Conservation (phyloP, 495 filamentous ascomycete genomes). For the Lasiosphaeria hispida region DNA sequence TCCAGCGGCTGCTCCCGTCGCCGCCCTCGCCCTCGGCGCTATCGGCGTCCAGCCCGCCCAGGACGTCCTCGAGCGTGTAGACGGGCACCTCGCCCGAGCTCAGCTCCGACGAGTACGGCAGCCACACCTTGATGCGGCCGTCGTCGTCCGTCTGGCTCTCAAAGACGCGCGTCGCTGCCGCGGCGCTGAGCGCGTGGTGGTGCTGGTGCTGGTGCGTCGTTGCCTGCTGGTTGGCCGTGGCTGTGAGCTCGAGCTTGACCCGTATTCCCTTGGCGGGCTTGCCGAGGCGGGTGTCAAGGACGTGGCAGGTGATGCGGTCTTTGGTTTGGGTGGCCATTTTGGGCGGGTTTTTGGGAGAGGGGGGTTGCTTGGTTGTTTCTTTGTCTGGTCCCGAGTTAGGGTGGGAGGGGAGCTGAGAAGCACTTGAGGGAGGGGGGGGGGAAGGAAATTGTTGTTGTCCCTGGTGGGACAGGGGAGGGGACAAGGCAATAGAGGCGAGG, state of each 20-base stretch:
- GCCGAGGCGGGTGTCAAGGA: constrained; percentile 58
- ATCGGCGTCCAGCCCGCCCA: constrained; percentile 31
- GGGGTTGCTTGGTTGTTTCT: neutral
- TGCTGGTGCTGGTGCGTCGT: too few species aligned
- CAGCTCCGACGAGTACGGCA: constrained; percentile 46
- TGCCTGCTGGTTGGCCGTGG: neutral
- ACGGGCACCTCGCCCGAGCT: constrained; percentile 48
- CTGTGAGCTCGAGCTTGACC: constrained; percentile 64
- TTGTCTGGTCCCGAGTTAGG: neutral
- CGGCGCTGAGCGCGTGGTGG: constrained; percentile 13
- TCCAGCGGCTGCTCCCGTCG: constrained; percentile 53
- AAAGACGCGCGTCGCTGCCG: constrained; percentile 40
- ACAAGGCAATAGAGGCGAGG: neutral
- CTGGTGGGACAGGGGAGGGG: neutral
- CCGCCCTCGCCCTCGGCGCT: constrained; percentile 7
- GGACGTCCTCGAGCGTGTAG: constrained; percentile 51
- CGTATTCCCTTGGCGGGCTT: constrained; percentile 73
- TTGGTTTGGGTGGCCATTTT: constrained; percentile 30
- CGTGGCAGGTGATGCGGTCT: constrained; percentile 61
- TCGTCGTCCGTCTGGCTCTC: constrained; percentile 75
- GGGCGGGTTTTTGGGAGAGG: too few species aligned
- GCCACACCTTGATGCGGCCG: constrained; percentile 81
- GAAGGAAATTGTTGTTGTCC: neutral
- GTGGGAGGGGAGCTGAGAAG: neutral
- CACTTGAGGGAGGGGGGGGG: too few species aligned